Conservation (phyloP, 176 grass and related monocot species). For the Musa acuminata region DNA sequence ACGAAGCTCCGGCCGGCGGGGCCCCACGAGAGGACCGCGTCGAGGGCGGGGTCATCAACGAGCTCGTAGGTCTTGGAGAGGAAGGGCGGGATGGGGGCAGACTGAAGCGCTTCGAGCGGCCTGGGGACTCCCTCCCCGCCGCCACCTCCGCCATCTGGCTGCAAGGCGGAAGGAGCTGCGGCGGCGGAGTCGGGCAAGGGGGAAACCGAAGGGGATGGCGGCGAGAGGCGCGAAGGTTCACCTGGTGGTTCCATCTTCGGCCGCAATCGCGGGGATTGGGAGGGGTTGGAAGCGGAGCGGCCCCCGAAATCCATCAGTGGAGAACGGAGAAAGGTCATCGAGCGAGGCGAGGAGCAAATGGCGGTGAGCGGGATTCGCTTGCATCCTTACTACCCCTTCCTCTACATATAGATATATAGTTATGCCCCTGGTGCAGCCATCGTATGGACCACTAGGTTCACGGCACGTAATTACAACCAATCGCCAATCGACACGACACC, state of each 20-base stretch:
- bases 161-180: conserved; percentile 23
- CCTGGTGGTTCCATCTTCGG: not conserved
- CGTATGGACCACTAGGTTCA: not conserved
- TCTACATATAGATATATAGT: not conserved
- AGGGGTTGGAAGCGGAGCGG: not conserved
- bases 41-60: conserved; percentile 52
- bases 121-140: conserved; percentile 21
- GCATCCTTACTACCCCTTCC: not conserved
- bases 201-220: not conserved
- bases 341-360: too few species aligned
- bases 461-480: not conserved
- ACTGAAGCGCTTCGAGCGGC: conserved; percentile 64
- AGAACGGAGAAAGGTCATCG: not conserved
- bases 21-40: conserved; percentile 74
- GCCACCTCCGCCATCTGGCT: not conserved
- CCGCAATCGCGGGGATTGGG: not conserved
- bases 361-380: not conserved
- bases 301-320: not conserved
- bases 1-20: conserved; percentile 73
- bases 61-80: conserved; percentile 91
- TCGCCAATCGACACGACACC: not conserved
- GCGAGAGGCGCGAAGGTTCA: not conserved
- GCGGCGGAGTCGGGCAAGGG: not conserved
- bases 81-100: conserved; percentile 57
- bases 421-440: not conserved